Conservation (phyloP, 352 stramenopile genomes). For the Pythium volutum region DNA sequence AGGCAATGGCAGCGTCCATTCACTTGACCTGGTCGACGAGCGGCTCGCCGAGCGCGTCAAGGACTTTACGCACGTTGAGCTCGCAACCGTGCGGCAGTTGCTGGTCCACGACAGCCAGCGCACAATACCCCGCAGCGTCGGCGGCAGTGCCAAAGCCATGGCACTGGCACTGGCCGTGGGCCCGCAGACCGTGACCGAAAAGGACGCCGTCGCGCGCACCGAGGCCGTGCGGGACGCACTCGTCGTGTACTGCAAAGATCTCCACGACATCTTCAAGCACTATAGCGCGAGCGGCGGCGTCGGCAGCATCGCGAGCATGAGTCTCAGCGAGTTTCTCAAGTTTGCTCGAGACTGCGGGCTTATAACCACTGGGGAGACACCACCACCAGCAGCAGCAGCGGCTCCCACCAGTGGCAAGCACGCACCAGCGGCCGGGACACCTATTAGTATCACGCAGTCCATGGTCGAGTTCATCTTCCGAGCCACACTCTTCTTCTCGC, state of each 20-base stretch:
- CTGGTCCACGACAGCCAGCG: conserved; percentile 46
- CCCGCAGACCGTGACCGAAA: conserved; percentile 41
- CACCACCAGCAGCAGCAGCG: neutral
- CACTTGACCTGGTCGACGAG: conserved; percentile 57
- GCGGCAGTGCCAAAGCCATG: conserved; percentile 10
- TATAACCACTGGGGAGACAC: neutral
- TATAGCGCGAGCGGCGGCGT: conserved; percentile 67
- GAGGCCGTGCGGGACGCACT: conserved; percentile 55
- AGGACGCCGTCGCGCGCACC: conserved; percentile 49
- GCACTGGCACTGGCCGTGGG: neutral
- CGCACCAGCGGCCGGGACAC: neutral
- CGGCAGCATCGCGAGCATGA: conserved; percentile 70
- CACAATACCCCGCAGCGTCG: neutral
- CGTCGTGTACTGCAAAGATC: conserved; percentile 63
- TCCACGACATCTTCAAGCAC: conserved; percentile 83
- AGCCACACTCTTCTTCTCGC: conserved; percentile 29
- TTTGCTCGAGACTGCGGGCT: conserved; percentile 49
- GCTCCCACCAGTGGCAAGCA: neutral
- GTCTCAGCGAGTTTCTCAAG: conserved; percentile 69
- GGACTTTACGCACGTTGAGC: conserved; percentile 56
- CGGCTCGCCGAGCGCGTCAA: conserved; percentile 57
- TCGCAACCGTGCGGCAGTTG: conserved; percentile 48
- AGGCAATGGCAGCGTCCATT: conserved; percentile 4
- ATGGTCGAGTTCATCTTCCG: conserved; percentile 50
- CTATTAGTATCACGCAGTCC: conserved; percentile 27